Evolutionary conservation across 2,329 filamentous ascomycete genomes (phyloP), one percentile per base, ranked within the genome.

Genomic region (Leptosphaerulina australis): DNA sequence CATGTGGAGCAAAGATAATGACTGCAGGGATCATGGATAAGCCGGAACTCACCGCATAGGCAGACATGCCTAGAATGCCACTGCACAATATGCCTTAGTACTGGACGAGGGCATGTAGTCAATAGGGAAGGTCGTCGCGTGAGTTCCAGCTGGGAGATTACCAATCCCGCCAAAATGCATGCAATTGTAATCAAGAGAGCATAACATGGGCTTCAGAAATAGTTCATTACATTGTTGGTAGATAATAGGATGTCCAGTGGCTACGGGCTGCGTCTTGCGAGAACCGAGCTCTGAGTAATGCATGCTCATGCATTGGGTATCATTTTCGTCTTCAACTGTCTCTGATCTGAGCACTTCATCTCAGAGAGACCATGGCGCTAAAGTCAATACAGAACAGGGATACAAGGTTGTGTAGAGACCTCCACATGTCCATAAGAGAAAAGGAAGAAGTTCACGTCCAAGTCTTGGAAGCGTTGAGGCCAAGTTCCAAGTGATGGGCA

Each of bases 401-500:
- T 8, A 38, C 14, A 25, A 17, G 11, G 12, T 22, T 2, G 17
- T 21, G 20, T 30, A 26, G 24, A 21, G 6, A 10, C 8, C 8
- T 17, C 14, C 9, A 18, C n/a, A 18, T 14, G 7, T 36, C 5
- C n/a, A 10, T 14, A 3, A 4, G 4, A 34, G 28, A 18, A 11
- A 8, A 10, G 15, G 9, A 30, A n/a, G 11, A n/a, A n/a, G n/a
- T n/a, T 55, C 44, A 69, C 9, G 58, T 47, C 65, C 63, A 69
- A 5, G 65, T 66, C 50, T 65, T 69, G 30, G 60, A 63, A n/a
- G 62, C 46, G 18, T 59, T 55, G 28, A 66, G 44, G 25, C 60
- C 57, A 45, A 68, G 54, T 36, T 69, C 68, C 22, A 72, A 56
- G 29, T 71, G 65, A 34, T 70, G 68, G 12, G 71, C 70, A 18